Base-by-base conservation (phyloP, 805 yeast genomes). In the Hanseniaspora meyeri region DNA sequence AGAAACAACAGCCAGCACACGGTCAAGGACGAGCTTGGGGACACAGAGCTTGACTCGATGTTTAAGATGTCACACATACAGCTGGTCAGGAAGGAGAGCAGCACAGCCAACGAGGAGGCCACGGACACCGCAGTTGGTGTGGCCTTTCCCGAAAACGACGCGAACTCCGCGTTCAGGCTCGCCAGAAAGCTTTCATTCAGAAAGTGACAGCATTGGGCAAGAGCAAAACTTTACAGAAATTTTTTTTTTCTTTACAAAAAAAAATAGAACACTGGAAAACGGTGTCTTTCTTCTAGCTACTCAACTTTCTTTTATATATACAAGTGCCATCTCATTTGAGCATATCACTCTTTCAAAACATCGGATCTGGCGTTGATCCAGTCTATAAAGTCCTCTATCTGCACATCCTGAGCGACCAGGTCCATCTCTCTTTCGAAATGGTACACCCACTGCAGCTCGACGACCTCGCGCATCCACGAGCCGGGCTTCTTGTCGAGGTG, bases 391-490 rank as follows among this genome's bases (percentile, higher is more conserved):
- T 85, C 85, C 1, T 76, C 80, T 51, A 70, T 72, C 0, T 74
- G 66, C 9, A 74, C 75, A 86, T 19, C 74, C 68, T 36, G 87
- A 66, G 6, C 86, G 74, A 47, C 75, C 1, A 53, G 17, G 36
- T 53, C 57, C 0, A 53, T 8, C 29, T 53, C 17, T 6, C 38
- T 43, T 12, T 53, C 51, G 39, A 53, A 53, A 3, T 45, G 16
- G 19, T 39, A 53, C 0, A n/a, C 36, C 51, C 51, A 46, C 8
- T 53, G 40, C 27, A 38, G 68, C 7, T 79, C 79, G 58, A 80
- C 76, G 9, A 82, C 68, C 9, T 68, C 68, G 9, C 79, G 74
- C 77, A 91, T 74, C 96, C 97, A 89, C 6, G 90, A 89, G 0
- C 98, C 98, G 0, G 91, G 87, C 64, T 83, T 85, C 56, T 73